Conservation (phyloP, 1,284 basidiomycete genomes). For the Gymnopus androsaceus region DNA sequence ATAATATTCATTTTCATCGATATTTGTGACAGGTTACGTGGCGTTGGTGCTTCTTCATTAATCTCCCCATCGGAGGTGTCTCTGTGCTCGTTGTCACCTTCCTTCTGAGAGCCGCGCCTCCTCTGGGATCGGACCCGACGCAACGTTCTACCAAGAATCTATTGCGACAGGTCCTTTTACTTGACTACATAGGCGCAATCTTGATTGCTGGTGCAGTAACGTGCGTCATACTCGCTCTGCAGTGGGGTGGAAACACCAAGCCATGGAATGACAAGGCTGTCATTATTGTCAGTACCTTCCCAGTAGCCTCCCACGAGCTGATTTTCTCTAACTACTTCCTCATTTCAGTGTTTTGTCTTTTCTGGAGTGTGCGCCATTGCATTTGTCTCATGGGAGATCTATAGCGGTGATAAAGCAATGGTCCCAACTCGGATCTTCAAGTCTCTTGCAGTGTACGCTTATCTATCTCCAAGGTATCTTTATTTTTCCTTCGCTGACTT, state of each 20-base stretch:
- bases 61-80: conserved; percentile 18
- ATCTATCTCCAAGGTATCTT: no score
- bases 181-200: conserved; percentile 18
- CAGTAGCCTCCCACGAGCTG: neutral
- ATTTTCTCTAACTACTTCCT: neutral
- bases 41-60: conserved; percentile 13
- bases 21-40: neutral
- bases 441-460: conserved; percentile 14
- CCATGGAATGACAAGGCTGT: conserved; percentile 38
- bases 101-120: conserved; percentile 17
- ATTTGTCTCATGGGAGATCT: conserved; percentile 7
- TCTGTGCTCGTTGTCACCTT: conserved; percentile 14
- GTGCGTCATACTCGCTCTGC: conserved; percentile 17
- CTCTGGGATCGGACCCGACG: conserved; percentile 18
- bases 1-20: neutral
- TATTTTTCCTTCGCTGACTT: neutral
- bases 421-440: conserved; percentile 17
- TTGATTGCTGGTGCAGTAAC: conserved; percentile 16
- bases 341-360: conserved; percentile 9
- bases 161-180: neutral
- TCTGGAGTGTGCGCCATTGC: conserved; percentile 9
- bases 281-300: conserved; percentile 20
- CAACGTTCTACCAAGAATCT: conserved; percentile 9
- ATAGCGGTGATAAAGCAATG: conserved; percentile 15
- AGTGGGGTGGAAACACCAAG: conserved; percentile 41